A percentile compares a stretch with the other conserved stretches of the same genome.
phyloP scores from a whole-genome alignment of 2,329 filamentous ascomycete genomes.

The Botrytis pseudocinerea region DNA sequence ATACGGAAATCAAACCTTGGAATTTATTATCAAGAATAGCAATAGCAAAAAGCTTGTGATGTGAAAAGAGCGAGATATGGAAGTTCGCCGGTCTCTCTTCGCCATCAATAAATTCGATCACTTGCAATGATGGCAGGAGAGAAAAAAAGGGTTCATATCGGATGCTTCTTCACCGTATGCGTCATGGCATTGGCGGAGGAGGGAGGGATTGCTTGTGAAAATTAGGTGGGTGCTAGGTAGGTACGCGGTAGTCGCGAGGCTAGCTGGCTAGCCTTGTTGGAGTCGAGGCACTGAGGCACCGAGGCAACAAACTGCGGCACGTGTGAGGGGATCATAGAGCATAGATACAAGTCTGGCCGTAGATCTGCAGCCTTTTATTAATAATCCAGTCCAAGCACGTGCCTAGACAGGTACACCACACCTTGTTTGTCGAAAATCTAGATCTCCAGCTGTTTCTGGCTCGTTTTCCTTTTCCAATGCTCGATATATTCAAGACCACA shows the following conservation, averaged over 20 bases:
- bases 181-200: not conserved
- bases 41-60: not conserved
- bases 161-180: constrained; percentile 3
- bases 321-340: not conserved
- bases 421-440: not conserved
- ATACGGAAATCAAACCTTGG: not conserved
- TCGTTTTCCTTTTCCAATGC: not conserved
- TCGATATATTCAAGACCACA: not conserved
- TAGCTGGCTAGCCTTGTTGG: not conserved
- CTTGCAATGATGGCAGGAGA: not conserved
- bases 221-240: not conserved
- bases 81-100: not conserved
- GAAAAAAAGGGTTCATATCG: not conserved
- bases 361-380: not conserved
- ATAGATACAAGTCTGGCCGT: no score
- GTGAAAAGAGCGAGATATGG: not conserved
- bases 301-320: not conserved
- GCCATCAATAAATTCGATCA: not conserved
- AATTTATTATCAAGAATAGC: not conserved
- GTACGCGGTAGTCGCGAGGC: not conserved
- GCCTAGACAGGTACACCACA: no score
- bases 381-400: not conserved
- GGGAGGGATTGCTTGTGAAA: not conserved
- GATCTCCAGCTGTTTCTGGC: not conserved
- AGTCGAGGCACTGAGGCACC: no score